Base-by-base conservation (phyloP, 345 rosid species). In the Barbarea vulgaris region DNA sequence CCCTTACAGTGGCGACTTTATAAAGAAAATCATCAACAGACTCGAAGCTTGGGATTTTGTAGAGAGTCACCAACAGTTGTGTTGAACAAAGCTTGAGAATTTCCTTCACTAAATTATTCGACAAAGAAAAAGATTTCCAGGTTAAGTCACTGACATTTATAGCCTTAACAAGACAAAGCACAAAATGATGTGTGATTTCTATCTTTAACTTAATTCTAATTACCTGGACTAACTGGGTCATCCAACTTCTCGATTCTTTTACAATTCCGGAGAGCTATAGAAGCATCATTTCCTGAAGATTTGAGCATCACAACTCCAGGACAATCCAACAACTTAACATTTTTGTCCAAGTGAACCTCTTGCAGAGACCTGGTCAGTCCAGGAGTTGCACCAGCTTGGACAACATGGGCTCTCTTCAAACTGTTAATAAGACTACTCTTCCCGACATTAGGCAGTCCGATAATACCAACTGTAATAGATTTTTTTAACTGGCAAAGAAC, bases 361-460 rank as follows among this genome's bases (percentile, higher is more conserved):
- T 92, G 99, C 87, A 95, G 80, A 42, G 97, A 86, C 79, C 90
- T 91, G 6, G 97, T 95, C 62, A 95, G 78, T 19, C 99, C 99
- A 41, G 99, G 98, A 55, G 99, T 92, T 51, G 97, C 88, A 47
- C 99, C 99, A 47, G 88, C 99, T 81, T 92, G 89, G 66, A 81
- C 99, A 61, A 90, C 99, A 68, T 89, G 97, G 50, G 86, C 82
- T 81, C 98, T 87, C 84, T 92, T 95, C 85, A 95, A 86, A 83
- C 99, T 95, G 85, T 95, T 95, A 42, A 95, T 95, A 64, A 95
- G 89, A 84, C 99, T 95, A 80, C 99, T 95, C 88, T 95, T 95
- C 64, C 98, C 99, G 24, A 95, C 99, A 85, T 92, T 95, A 70
- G 98, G 98, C 65, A 92, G 82, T 62, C 99, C 99, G 52, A 95